Base-by-base conservation (phyloP, 1,284 basidiomycete species). In the Stereum hirsutum region DNA sequence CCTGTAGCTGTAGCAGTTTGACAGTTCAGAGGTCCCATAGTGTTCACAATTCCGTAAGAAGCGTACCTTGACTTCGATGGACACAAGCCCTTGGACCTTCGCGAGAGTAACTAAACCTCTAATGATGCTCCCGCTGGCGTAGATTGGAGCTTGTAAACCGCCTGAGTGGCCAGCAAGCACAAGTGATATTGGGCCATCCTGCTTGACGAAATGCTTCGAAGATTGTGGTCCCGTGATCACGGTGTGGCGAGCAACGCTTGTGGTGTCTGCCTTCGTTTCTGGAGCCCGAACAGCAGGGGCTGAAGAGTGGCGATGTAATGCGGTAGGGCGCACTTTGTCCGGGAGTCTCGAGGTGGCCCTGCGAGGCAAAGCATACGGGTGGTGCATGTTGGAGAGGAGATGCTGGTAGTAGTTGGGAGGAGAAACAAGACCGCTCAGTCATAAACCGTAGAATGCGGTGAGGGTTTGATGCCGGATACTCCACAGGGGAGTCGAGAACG, bases 171-270 rank as follows among this genome's bases (percentile, higher is more conserved):
- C 49, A 3, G 30, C 31, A 12, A 56, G 41, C 10, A 49, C 31
- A 2, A 56, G 44, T 1, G 49, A 47, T 8, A 54, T 39, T 11
- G 44, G 37, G n/a, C 46, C 37, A 11, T 48, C 41, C 27, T 52
- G 52, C 42, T 47, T 51, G 25, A 52, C 47, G 42, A 43, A 49
- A 11, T 57, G 55, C 25, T 60, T 14, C n/a, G 30, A 6, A 21
- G 26, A 32, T n/a, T n/a, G n/a, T n/a, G 25, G 17, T n/a, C 24
- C 39, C 17, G 27, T 23, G 5, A 26, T n/a, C 15, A 39, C 8
- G 37, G 24, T n/a, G n/a, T 25, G 21, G n/a, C 27, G 37, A 14
- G n/a, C 27, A 5, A 17, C 14, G 14, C 10, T 17, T n/a, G 15
- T 35, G 11, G 15, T 20, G 33, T 35, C 33, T 10, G 33, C 15